A percentile compares a stretch with the other conserved stretches of the same genome.
phyloP scores from a whole-genome alignment of 2,329 filamentous ascomycete genomes.

The Venturia oleaginea region DNA sequence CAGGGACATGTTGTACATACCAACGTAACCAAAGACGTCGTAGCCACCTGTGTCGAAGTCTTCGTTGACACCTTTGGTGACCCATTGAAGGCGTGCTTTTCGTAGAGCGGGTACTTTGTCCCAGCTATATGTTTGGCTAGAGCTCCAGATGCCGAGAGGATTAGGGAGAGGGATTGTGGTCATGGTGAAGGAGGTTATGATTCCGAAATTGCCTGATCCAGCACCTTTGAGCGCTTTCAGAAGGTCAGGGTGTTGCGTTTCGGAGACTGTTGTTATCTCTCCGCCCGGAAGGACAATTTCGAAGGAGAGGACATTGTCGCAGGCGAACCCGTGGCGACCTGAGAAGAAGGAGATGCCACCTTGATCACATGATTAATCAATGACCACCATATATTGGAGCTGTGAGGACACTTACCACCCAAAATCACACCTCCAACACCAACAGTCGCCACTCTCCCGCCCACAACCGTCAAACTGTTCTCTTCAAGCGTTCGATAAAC shows the following conservation, averaged over 20 bases:
- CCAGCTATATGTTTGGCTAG: neutral
- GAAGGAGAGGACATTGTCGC: slow-evolving; percentile 26
- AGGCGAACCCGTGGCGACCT: slow-evolving; percentile 23
- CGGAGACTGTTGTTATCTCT: slow-evolving; percentile 38
- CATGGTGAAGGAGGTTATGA: slow-evolving; percentile 23
- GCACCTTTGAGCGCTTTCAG: slow-evolving; percentile 29
- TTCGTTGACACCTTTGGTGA: neutral
- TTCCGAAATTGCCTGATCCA: slow-evolving; percentile 27
- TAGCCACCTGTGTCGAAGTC: slow-evolving; percentile 4
- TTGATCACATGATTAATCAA: slow-evolving; percentile 8
- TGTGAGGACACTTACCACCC: neutral
- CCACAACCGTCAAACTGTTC: slow-evolving; percentile 4
- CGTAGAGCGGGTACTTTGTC: slow-evolving; percentile 4
- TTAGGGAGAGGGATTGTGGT: neutral
- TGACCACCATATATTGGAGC: neutral
- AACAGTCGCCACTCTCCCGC: slow-evolving; percentile 10
- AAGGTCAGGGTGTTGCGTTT: slow-evolving; percentile 23
- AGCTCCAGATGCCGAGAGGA: neutral
- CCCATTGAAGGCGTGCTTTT: neutral
- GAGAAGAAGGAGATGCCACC: slow-evolving; percentile 29
- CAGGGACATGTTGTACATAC: neutral
- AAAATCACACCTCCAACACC: slow-evolving; percentile 12
- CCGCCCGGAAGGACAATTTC: slow-evolving; percentile 24
- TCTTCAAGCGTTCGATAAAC: slow-evolving; percentile 12
- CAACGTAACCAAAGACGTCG: neutral